These are phyloP conservation scores for Blastomyces gilchristii DNA, from an alignment of 2,329 filamentous ascomycete species.

Conservation along the genomic window DNA sequence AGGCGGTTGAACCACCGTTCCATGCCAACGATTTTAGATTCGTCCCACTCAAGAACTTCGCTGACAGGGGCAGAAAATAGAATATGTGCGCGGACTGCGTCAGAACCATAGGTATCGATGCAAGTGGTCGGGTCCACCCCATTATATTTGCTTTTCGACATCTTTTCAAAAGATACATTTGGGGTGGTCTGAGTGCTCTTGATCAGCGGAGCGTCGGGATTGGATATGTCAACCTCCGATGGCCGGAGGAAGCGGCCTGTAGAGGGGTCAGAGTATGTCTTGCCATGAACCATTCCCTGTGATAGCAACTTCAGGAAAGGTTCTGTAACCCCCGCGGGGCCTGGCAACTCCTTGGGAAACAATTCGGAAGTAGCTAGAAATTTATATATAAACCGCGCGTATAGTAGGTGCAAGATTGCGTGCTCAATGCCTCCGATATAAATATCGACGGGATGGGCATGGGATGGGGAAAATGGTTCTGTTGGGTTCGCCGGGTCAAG, in stretches of 20 bases:
- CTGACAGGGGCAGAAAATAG: slow-evolving; percentile 78
- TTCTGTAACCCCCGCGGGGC: slow-evolving; percentile 43
- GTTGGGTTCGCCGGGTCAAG: slow-evolving; percentile 57
- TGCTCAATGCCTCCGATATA: slow-evolving; percentile 87
- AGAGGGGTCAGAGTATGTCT: slow-evolving; percentile 64
- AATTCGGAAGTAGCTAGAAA: slow-evolving; percentile 53
- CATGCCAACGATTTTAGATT: slow-evolving; percentile 67
- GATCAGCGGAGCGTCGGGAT: slow-evolving; percentile 50
- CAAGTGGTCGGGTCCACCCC: slow-evolving; percentile 70
- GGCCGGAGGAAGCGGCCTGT: slow-evolving; percentile 69
- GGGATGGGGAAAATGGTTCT: slow-evolving; percentile 49
- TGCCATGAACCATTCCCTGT: slow-evolving; percentile 89
- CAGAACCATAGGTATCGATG: slow-evolving; percentile 66
- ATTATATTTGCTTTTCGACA: slow-evolving; percentile 93
- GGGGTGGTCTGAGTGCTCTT: slow-evolving; percentile 49
- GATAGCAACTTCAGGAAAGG: slow-evolving; percentile 75
- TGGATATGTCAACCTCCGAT: slow-evolving; percentile 57
- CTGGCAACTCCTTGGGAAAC: slow-evolving; percentile 24
- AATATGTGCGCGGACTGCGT: slow-evolving; percentile 76
- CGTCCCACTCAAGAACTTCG: slow-evolving; percentile 82
- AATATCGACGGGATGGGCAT: slow-evolving; percentile 64
- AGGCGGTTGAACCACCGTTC: slow-evolving; percentile 69
- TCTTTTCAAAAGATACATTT: slow-evolving; percentile 68
- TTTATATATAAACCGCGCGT: slow-evolving; percentile 83
- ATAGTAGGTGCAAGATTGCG: slow-evolving; percentile 79